Evolutionary conservation across 805 yeast species (phyloP).

Genomic region (Sugiyamaella boreocaroliniensis): DNA sequence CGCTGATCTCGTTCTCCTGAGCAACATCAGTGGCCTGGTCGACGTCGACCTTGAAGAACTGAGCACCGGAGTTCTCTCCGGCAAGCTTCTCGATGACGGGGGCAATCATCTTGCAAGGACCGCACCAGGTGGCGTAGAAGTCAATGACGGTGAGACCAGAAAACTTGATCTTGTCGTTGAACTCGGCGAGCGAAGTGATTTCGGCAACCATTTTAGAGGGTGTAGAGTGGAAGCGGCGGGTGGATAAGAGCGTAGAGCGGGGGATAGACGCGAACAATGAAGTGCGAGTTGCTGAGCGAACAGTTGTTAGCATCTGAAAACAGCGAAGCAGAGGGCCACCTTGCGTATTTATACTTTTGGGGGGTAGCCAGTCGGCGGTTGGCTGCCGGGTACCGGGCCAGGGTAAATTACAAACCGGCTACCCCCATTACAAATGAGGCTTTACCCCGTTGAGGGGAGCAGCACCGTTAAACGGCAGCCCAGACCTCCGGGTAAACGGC

Average conservation of each 20-base stretch:
- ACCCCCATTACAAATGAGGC: background rate
- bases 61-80: conserved; percentile 52
- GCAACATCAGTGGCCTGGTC: conserved; percentile 71
- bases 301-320: background rate
- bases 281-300: background rate
- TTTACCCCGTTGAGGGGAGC: too few relatives aligned
- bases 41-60: conserved; percentile 86
- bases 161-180: conserved; percentile 54
- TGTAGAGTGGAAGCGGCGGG: conserved; percentile 7
- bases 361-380: background rate
- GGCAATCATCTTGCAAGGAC: conserved; percentile 93
- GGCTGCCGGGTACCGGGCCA: background rate
- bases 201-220: conserved; percentile 45
- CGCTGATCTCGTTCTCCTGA: conserved; percentile 59
- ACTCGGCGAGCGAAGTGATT: conserved; percentile 49
- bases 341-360: too few relatives aligned
- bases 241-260: background rate
- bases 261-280: background rate
- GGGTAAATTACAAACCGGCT: background rate
- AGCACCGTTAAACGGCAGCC: too few relatives aligned
- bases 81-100: conserved; percentile 57
- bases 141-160: conserved; percentile 84
- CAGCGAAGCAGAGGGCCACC: background rate
- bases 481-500: too few relatives aligned
- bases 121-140: conserved; percentile 97